phyloP scores from a whole-genome alignment of 164 flowering plant genomes.

The Sextonia rubra region DNA sequence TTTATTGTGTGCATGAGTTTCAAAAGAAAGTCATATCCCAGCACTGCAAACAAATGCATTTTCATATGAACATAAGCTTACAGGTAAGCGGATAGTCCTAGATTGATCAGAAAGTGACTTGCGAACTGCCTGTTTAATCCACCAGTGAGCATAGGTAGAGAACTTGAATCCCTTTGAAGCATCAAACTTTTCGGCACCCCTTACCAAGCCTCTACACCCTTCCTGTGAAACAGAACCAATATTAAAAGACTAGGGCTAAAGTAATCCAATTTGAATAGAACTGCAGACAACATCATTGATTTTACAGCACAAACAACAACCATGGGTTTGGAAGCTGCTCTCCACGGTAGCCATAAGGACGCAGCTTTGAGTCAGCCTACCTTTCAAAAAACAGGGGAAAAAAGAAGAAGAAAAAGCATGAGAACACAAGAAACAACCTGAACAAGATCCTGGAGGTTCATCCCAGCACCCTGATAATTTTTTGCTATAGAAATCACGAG shows the following conservation, averaged over 20 bases:
- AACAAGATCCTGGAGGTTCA: slow-evolving; percentile 94
- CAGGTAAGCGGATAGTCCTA: slow-evolving; percentile 84
- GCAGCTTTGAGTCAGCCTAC: too few species aligned
- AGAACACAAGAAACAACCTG: slow-evolving; percentile 39
- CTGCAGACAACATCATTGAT: too few species aligned
- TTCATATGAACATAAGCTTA: slow-evolving; percentile 19
- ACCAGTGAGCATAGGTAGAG: slow-evolving; percentile 99
- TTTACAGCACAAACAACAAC: too few species aligned
- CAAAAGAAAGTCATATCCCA: too few species aligned
- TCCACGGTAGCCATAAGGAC: too few species aligned
- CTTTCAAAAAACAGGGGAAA: too few species aligned
- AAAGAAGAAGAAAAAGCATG: too few species aligned
- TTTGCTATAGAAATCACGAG: slow-evolving; percentile 95
- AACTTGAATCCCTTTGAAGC: slow-evolving; percentile 94
- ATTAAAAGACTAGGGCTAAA: neutral
- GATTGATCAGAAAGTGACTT: slow-evolving; percentile 83
- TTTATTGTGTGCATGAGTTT: neutral
- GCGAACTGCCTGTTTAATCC: slow-evolving; percentile 92
- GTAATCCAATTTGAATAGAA: too few species aligned
- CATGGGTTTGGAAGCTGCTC: too few species aligned
- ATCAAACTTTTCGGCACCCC: slow-evolving; percentile 91
- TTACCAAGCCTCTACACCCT: slow-evolving; percentile 90
- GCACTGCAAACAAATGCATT: neutral
- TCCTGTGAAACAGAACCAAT: slow-evolving; percentile 40
- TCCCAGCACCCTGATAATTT: slow-evolving; percentile 79